Evolutionary conservation across 1,284 basidiomycete genomes (phyloP), one percentile per base, ranked within the genome.

Genomic region (Boletellus deceptivus): DNA sequence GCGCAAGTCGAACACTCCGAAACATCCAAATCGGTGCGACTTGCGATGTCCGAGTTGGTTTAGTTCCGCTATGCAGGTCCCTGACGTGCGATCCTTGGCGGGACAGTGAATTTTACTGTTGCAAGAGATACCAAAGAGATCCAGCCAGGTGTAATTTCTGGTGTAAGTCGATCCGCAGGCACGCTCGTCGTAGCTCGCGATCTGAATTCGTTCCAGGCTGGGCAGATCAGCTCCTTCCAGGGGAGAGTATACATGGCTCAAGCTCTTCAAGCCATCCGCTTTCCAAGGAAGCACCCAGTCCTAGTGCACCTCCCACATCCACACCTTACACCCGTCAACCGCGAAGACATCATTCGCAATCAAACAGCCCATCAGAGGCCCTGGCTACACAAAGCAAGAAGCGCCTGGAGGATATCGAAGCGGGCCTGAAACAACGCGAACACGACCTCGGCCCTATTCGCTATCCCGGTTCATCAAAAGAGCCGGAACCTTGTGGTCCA

Each of bases 91-190:
- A 33, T 44, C 9, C 16, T 41, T 36, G 31, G 46, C 40, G 34
- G 42, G 37, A 58, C 20, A 63, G 62, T 29, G 61, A 53, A 29
- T 64, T 58, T 18, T 63, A 66, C 34, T 66, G 63, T 41, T 63
- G 62, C 53, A 63, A 52, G 36, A 60, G 53, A 48, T 22, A 27
- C 10, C 35, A 24, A 25, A 46, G 38, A n/a, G 52, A 53, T 37
- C 5, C 5, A 13, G 46, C 11, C 20, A 68, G 17, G 45, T 63
- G 62, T 45, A 5, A 48, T 22, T 63, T 63, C 31, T 63, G 57
- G 48, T 13, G 62, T 63, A 53, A 62, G 61, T 41, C 31, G n/a
- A 1, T 53, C 42, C 13, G 6, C 17, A 13, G n/a, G 22, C 33
- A n/a, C 40, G 27, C 17, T 39, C 36, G 11, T 46, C 43, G 22